Conservation (phyloP, 352 stramenopile species). For the Globisporangium recalcitrans region DNA sequence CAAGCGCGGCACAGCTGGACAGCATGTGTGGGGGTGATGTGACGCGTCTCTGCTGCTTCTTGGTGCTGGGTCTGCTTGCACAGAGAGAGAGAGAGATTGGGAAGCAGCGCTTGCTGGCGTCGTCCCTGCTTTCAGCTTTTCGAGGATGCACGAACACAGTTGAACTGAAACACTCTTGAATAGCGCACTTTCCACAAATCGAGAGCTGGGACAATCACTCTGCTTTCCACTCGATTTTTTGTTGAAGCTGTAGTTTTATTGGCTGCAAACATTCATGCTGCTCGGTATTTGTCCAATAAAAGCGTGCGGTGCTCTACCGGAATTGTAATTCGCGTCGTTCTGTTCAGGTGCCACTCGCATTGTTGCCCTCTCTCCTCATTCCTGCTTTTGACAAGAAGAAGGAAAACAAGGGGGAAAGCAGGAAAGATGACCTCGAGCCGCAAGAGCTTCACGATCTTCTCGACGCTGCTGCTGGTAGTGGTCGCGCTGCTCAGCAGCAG, state of each 20-base stretch:
- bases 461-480: slow-evolving; percentile 11
- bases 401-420: slow-evolving; percentile 4
- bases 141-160: background rate
- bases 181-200: background rate
- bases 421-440: slow-evolving; percentile 4
- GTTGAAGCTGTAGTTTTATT: background rate
- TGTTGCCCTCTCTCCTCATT: background rate
- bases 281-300: background rate
- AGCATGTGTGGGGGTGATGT: background rate
- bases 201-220: background rate
- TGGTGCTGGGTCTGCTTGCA: background rate
- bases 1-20: background rate
- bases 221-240: background rate
- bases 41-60: background rate
- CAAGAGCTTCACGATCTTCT: slow-evolving; percentile 15
- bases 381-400: slow-evolving; percentile 5
- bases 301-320: background rate
- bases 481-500: slow-evolving; percentile 8
- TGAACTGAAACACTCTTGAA: slow-evolving; percentile 7
- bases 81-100: background rate
- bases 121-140: background rate
- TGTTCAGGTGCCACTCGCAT: background rate
- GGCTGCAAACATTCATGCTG: background rate
- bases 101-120: background rate
- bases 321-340: background rate